Evolutionary conservation across 805 yeast genomes (phyloP).

Genomic region (Pichia californica): DNA sequence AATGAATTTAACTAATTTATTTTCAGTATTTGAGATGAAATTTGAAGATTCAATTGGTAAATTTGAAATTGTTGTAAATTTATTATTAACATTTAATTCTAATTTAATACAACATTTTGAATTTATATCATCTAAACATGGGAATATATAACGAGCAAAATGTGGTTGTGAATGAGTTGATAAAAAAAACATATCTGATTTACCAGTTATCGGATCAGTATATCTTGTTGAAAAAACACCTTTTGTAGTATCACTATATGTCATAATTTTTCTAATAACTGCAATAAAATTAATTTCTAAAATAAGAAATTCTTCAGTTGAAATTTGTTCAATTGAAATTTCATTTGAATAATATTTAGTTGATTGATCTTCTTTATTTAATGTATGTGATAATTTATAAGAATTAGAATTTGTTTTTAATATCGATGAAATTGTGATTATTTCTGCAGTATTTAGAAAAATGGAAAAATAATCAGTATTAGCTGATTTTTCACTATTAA

Average conservation of each 20-base stretch:
- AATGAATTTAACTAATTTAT: slow-evolving; percentile 38
- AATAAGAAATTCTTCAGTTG: slow-evolving; percentile 1
- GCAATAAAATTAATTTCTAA: slow-evolving; percentile 41
- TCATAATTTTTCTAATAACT: slow-evolving; percentile 41
- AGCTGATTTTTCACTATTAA: background rate
- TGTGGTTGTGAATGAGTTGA: slow-evolving; percentile 73
- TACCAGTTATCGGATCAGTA: slow-evolving; percentile 42
- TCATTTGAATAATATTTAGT: slow-evolving; percentile 27
- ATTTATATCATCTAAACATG: slow-evolving; percentile 62
- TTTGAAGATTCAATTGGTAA: slow-evolving; percentile 29
- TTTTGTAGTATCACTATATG: slow-evolving; percentile 48
- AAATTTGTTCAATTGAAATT: slow-evolving; percentile 17
- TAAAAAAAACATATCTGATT: slow-evolving; percentile 43
- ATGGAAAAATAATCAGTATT: slow-evolving; percentile 18
- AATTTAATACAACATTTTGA: slow-evolving; percentile 47
- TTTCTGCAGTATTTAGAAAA: slow-evolving; percentile 35
- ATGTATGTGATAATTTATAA: slow-evolving; percentile 9
- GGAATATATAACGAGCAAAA: slow-evolving; percentile 56
- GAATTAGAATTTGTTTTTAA: background rate
- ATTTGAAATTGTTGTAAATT: slow-evolving; percentile 49
- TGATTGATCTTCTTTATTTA: slow-evolving; percentile 34
- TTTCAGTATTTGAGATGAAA: slow-evolving; percentile 12
- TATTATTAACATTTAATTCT: slow-evolving; percentile 37
- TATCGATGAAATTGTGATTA: slow-evolving; percentile 33
- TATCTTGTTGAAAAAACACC: slow-evolving; percentile 69